Base-by-base conservation (phyloP, 495 filamentous ascomycete genomes). In the Penicillium malachiteum region DNA sequence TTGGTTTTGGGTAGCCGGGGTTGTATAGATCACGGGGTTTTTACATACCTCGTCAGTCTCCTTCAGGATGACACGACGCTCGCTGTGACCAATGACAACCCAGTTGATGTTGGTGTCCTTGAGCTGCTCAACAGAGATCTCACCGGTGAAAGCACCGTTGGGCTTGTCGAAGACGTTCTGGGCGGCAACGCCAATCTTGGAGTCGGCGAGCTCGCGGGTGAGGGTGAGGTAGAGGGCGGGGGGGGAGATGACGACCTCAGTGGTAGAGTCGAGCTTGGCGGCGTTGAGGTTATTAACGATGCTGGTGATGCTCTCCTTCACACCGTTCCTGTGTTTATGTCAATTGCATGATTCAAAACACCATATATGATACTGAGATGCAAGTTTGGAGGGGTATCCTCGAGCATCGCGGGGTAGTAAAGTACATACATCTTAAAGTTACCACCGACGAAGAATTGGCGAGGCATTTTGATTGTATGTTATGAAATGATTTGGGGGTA, bases 371-470 rank as follows among this genome's bases (percentile, higher is more conserved):
- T 26, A 4, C 21, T 4, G 21, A 26, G 21, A 2, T 26, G 21
- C 21, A 26, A 26, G 21, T 50, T 17, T 50, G 48, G 64, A 66
- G 56, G 59, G 62, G 56, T 33, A 59, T 42, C 48, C 53, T 64
- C 58, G 61, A 48, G 58, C 48, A 58, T 41, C 21, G 48, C 55
- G 54, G 52, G 54, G 50, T 43, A 59, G 42, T 59, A 43, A 26
- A 45, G 13, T 4, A 76, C 81, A 50, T 72, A 93, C 91, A 96
- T 96, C 81, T 98, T 98, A 82, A 97, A 97, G 85, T 97, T 98
- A 70, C 94, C 94, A 72, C 94, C 94, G 71, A 98, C 91, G 78
- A 98, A 97, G 84, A 97, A 98, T 86, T 91, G 88, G 81, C 94
- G 93, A 78, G 85, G 80, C 92, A 96, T 96, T 44, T 64, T 77